These are phyloP conservation scores for Puccinia coronata DNA, from an alignment of 1,284 basidiomycete species.

Conservation along the genomic window DNA sequence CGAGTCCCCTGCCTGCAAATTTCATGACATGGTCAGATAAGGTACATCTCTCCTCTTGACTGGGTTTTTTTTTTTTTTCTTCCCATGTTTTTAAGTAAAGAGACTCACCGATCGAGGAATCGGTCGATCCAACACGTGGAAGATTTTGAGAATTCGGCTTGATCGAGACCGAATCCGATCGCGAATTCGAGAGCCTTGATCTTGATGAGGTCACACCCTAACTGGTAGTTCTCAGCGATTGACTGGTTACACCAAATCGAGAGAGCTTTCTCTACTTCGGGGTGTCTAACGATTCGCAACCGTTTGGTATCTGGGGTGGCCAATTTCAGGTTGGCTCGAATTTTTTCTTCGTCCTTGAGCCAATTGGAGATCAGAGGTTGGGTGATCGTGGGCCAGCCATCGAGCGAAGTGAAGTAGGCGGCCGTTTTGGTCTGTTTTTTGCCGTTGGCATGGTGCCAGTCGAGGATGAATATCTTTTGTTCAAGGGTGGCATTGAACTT, in stretches of 20 bases:
- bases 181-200: conserved; percentile 32
- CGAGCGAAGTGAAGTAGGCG: conserved; percentile 24
- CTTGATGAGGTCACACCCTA: conserved; percentile 20
- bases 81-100: neutral
- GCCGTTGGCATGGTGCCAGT: conserved; percentile 46
- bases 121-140: conserved; percentile 29
- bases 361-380: conserved; percentile 41
- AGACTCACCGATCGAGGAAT: conserved; percentile 35
- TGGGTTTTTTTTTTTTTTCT: neutral
- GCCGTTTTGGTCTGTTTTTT: conserved; percentile 40
- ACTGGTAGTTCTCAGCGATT: conserved; percentile 17
- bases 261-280: conserved; percentile 30
- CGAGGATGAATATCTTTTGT: conserved; percentile 31
- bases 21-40: neutral
- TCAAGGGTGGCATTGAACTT: conserved; percentile 32
- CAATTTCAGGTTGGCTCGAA: conserved; percentile 25
- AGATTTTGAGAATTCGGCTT: conserved; percentile 39
- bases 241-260: conserved; percentile 36
- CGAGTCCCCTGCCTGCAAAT: conserved; percentile 21
- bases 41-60: neutral
- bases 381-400: conserved; percentile 11
- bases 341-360: conserved; percentile 41
- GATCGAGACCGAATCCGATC: conserved; percentile 23
- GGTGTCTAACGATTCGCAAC: conserved; percentile 30
- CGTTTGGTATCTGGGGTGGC: conserved; percentile 37